phyloP scores from a whole-genome alignment of 129 eudicot species.

The Smallanthus sonchifolius region DNA sequence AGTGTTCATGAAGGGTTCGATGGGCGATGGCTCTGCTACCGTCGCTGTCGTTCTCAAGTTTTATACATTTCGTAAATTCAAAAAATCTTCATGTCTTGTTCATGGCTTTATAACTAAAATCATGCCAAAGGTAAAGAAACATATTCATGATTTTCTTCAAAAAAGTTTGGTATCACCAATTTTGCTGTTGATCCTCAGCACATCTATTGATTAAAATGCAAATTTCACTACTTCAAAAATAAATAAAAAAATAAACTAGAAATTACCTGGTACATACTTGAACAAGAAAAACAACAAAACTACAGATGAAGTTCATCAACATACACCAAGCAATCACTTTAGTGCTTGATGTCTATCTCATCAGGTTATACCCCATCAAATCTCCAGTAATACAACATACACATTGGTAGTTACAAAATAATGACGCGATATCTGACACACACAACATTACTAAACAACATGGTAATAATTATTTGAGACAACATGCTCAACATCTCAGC shows the following conservation, averaged over 20 bases:
- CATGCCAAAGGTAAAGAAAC: too few species aligned
- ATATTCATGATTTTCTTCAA: too few species aligned
- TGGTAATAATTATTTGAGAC: slow-evolving; percentile 5
- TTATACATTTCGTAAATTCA: too few species aligned
- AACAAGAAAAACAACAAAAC: background rate
- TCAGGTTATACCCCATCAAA: background rate
- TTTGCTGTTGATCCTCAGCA: background rate
- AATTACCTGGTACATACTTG: slow-evolving; percentile 4
- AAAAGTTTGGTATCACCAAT: too few species aligned
- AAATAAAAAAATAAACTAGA: background rate
- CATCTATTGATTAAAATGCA: background rate
- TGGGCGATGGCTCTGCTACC: too few species aligned
- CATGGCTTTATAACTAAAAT: too few species aligned
- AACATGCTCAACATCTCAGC: slow-evolving; percentile 16
- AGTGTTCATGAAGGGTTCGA: too few species aligned
- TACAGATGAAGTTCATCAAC: slow-evolving; percentile 3
- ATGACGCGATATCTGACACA: slow-evolving; percentile 4
- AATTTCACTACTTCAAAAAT: background rate
- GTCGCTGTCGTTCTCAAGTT: too few species aligned
- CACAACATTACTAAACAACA: slow-evolving; percentile 13
- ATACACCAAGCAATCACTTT: slow-evolving; percentile 3
- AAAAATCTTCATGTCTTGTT: too few species aligned
- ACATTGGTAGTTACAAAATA: slow-evolving; percentile 20
- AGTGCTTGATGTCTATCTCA: background rate
- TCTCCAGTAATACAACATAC: slow-evolving; percentile 9